Percentiles rank a stretch among this genome's conserved stretches.
phyloP scores from a whole-genome alignment of 495 filamentous ascomycete species.

The Thermochaetoides thermophila region DNA sequence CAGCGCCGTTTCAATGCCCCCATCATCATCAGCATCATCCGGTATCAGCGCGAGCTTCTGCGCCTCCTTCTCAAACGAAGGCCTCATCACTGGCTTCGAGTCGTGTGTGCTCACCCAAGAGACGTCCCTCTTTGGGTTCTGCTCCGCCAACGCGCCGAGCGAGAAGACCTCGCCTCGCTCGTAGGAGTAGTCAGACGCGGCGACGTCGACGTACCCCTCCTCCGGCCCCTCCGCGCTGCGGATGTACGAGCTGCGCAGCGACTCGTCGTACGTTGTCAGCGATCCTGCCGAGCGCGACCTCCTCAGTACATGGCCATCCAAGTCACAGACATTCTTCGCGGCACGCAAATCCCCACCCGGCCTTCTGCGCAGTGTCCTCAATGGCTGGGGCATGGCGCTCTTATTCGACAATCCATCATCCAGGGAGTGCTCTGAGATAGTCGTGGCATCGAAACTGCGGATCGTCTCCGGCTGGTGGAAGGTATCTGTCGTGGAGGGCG shows the following conservation, averaged over 20 bases:
- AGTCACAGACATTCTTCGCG: constrained; percentile 56
- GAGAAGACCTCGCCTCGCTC: constrained; percentile 34
- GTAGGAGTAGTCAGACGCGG: constrained; percentile 26
- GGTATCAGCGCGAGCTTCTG: constrained; percentile 78
- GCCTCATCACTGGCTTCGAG: constrained; percentile 60
- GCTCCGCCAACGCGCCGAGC: constrained; percentile 41
- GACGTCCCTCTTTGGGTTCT: constrained; percentile 25
- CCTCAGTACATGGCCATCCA: constrained; percentile 36
- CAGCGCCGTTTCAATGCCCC: constrained; percentile 84
- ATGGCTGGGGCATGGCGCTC: constrained; percentile 31
- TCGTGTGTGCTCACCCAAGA: constrained; percentile 64
- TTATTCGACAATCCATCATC: constrained; percentile 19
- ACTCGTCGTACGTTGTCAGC: constrained; percentile 52
- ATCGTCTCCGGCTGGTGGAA: constrained; percentile 43
- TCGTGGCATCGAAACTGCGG: constrained; percentile 44
- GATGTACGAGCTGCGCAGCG: constrained; percentile 46
- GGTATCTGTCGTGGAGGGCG: constrained; percentile 61
- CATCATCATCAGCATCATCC: constrained; percentile 68
- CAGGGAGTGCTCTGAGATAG: constrained; percentile 32
- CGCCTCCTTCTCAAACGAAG: constrained; percentile 83
- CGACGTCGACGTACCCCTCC: constrained; percentile 30
- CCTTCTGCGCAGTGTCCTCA: constrained; percentile 60
- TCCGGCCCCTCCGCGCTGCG: constrained; percentile 22
- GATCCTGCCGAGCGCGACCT: constrained; percentile 61
- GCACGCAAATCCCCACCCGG: constrained; percentile 83